Evolutionary conservation across 164 flowering plant species (phyloP).

Genomic region (Paratinospora sagittata): DNA sequence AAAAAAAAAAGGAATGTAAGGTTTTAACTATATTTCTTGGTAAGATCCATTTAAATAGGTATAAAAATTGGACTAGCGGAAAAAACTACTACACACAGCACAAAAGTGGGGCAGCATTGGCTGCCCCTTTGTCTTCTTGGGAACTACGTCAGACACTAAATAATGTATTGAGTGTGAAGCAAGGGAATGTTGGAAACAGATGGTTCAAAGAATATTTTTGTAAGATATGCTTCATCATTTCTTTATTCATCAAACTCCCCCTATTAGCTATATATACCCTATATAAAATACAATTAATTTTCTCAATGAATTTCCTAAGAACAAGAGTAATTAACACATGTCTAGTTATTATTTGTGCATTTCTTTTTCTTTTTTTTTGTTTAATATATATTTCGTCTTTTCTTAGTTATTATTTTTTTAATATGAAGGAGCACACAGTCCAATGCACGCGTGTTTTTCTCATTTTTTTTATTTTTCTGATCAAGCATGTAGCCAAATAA

Average conservation of each 20-base stretch:
- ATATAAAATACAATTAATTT: too few relatives aligned
- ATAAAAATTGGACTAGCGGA: not conserved
- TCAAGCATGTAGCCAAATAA: not conserved
- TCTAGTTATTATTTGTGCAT: not conserved
- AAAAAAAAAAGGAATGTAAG: not conserved
- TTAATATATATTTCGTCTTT: too few relatives aligned
- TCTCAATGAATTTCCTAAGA: too few relatives aligned
- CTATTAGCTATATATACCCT: too few relatives aligned
- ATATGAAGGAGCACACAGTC: not conserved
- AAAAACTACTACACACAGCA: not conserved
- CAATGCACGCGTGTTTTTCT: not conserved
- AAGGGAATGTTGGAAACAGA: slow-evolving; percentile 4
- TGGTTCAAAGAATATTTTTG: not conserved
- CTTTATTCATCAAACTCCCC: not conserved
- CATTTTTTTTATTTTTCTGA: not conserved
- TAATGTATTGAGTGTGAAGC: slow-evolving; percentile 1
- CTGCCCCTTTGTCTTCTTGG: not conserved
- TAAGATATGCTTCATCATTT: not conserved
- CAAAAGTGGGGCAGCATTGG: slow-evolving; percentile 2
- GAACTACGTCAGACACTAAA: not conserved
- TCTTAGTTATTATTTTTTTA: too few relatives aligned
- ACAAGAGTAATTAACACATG: too few relatives aligned
- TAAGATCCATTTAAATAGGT: not conserved
- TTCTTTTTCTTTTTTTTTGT: too few relatives aligned
- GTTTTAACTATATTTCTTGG: not conserved